Percentiles rank a stretch among this genome's conserved stretches.
Conservation (phyloP, 176 grass and related monocot genomes). For the Areca catechu region DNA sequence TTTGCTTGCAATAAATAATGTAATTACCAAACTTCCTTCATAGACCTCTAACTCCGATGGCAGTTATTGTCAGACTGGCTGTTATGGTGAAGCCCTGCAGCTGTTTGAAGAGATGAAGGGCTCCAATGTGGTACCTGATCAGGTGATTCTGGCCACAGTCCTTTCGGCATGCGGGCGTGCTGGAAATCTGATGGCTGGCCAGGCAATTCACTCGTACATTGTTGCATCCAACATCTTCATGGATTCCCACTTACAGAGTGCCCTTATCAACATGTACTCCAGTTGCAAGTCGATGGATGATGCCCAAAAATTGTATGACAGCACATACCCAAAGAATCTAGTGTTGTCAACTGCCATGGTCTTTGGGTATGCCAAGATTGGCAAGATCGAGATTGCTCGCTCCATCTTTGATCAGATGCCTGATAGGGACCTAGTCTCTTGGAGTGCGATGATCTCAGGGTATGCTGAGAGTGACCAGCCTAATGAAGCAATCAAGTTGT, state of each 20-base stretch:
- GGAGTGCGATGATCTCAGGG: constrained; percentile 86
- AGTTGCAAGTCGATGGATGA: constrained; percentile 46
- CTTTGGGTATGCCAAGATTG: constrained; percentile 62
- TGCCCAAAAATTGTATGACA: constrained; percentile 50
- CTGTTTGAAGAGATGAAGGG: constrained; percentile 72
- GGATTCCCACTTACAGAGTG: constrained; percentile 40
- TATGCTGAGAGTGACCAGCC: constrained; percentile 55
- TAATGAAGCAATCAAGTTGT: constrained; percentile 51
- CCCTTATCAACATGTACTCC: constrained; percentile 68
- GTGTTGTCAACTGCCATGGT: constrained; percentile 66
- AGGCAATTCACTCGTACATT: constrained; percentile 58
- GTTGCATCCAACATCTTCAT: constrained; percentile 35
- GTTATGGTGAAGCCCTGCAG: constrained; percentile 52
- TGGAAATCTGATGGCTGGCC: constrained; percentile 35
- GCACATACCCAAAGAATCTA: constrained; percentile 34
- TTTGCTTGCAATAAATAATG: too few relatives aligned
- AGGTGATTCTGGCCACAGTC: constrained; percentile 52
- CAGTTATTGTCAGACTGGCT: constrained; percentile 65
- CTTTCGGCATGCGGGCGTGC: constrained; percentile 51
- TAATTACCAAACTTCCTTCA: constrained; percentile 3
- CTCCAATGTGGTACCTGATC: constrained; percentile 56
- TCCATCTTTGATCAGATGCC: constrained; percentile 69
- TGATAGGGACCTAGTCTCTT: constrained; percentile 65
- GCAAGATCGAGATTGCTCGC: constrained; percentile 43
- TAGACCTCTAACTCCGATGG: constrained; percentile 22